phyloP scores from a whole-genome alignment of 2,329 filamentous ascomycete species.

The Zasmidium angulare region DNA sequence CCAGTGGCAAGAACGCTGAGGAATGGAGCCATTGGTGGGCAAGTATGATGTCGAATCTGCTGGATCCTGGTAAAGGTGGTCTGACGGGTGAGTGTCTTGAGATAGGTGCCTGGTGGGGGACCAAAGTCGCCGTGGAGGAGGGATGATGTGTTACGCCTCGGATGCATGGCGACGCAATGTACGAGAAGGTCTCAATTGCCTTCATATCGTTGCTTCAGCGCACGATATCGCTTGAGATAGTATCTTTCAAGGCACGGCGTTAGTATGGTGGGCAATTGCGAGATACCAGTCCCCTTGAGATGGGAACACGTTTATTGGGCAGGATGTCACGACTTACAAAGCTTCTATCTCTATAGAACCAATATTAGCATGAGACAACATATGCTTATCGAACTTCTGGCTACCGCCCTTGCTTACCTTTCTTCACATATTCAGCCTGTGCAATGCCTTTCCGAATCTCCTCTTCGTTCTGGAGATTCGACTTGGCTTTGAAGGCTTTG shows the following conservation, averaged over 20 bases:
- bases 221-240: constrained; percentile 87
- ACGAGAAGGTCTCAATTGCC: constrained; percentile 14
- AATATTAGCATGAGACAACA: too few relatives aligned
- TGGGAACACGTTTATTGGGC: neutral
- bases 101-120: constrained; percentile 64
- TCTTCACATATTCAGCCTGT: constrained; percentile 84
- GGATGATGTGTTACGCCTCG: neutral
- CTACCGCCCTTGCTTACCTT: constrained; percentile 68
- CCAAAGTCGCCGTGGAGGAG: constrained; percentile 40
- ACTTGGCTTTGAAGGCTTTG: constrained; percentile 78
- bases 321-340: constrained; percentile 61
- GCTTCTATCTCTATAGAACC: constrained; percentile 75
- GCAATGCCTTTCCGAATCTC: constrained; percentile 75
- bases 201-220: constrained; percentile 74
- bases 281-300: constrained; percentile 7
- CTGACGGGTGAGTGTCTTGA: constrained; percentile 82
- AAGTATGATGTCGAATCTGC: constrained; percentile 80
- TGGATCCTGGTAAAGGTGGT: constrained; percentile 70
- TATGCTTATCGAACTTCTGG: too few relatives aligned
- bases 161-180: neutral
- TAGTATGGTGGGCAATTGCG: neutral
- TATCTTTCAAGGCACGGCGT: constrained; percentile 58
- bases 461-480: constrained; percentile 66
- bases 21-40: constrained; percentile 91
- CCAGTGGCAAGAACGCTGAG: constrained; percentile 81